These are phyloP conservation scores for Cenchrus fungigraminus DNA, from an alignment of 176 grass and related monocot genomes.

Conservation along the genomic window DNA sequence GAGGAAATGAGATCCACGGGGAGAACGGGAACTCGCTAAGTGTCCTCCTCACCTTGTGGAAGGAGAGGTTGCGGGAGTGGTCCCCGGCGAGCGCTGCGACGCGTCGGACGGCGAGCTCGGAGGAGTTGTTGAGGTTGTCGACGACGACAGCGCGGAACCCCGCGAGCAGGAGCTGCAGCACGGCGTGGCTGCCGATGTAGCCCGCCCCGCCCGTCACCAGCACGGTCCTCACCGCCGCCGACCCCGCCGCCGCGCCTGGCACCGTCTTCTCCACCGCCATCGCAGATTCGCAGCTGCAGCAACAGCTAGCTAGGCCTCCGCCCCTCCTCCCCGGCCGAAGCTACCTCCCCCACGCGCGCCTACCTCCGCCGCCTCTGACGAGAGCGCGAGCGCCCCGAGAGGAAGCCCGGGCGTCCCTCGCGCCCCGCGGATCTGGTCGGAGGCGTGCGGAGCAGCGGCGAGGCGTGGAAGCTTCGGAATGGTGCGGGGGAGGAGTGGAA, in stretches of 20 bases:
- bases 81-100: slow-evolving; percentile 71
- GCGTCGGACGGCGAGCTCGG: slow-evolving; percentile 65
- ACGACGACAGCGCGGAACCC: slow-evolving; percentile 66
- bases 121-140: slow-evolving; percentile 86
- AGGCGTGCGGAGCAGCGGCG: background rate
- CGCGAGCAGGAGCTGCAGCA: slow-evolving; percentile 71
- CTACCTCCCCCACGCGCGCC: background rate
- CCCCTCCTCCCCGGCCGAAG: background rate
- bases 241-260: slow-evolving; percentile 8
- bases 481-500: background rate
- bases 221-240: slow-evolving; percentile 45
- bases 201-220: slow-evolving; percentile 84
- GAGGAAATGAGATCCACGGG: slow-evolving; percentile 1
- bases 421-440: slow-evolving; percentile 41
- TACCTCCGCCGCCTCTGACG: background rate
- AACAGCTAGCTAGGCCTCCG: background rate
- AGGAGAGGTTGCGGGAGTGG: slow-evolving; percentile 51
- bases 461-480: slow-evolving; percentile 34
- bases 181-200: slow-evolving; percentile 92
- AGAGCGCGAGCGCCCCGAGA: slow-evolving; percentile 28
- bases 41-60: slow-evolving; percentile 55
- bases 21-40: background rate
- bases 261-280: slow-evolving; percentile 53
- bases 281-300: background rate
- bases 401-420: background rate